Conservation (phyloP, 805 yeast species). For the Schwanniomyces vanrijiae region DNA sequence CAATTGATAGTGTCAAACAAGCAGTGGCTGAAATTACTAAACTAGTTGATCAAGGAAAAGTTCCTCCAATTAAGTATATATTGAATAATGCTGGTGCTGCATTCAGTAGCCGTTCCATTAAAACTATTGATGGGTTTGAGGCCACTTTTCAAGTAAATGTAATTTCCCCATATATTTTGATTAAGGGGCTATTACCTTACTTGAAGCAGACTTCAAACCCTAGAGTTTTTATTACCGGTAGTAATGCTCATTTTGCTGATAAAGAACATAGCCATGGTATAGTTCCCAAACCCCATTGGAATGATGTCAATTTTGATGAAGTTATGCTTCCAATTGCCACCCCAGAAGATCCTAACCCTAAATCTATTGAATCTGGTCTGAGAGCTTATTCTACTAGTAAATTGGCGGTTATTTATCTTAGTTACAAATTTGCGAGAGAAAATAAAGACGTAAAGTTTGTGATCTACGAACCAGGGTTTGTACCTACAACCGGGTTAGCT, state of each 20-base stretch:
- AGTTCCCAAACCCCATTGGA: conserved; percentile 6
- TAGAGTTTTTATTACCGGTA: conserved; percentile 7
- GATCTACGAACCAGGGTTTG: conserved; percentile 5
- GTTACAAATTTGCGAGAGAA: conserved; percentile 3
- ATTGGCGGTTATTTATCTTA: conserved; percentile 6
- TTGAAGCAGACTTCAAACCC: background rate
- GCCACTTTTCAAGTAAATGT: conserved; percentile 5
- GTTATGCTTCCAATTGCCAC: background rate
- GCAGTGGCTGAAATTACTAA: background rate
- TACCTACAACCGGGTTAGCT: background rate
- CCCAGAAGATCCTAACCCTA: conserved; percentile 3
- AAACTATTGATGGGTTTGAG: conserved; percentile 5
- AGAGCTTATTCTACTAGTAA: conserved; percentile 6
- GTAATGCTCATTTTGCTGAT: conserved; percentile 7
- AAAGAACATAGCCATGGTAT: conserved; percentile 1
- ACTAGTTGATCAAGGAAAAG: background rate
- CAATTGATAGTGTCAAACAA: conserved; percentile 2
- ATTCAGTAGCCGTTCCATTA: background rate
- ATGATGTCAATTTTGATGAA: background rate
- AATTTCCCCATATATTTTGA: conserved; percentile 1
- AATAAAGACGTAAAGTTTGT: conserved; percentile 3
- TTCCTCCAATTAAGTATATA: conserved; percentile 5
- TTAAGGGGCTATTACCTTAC: conserved; percentile 1
- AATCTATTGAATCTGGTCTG: background rate
- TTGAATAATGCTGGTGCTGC: conserved; percentile 4